Percentiles rank a stretch among this genome's conserved stretches.
These are phyloP conservation scores for Monilinia vaccinii-corymbosi DNA, from an alignment of 2,329 filamentous ascomycete species.

Conservation along the genomic window DNA sequence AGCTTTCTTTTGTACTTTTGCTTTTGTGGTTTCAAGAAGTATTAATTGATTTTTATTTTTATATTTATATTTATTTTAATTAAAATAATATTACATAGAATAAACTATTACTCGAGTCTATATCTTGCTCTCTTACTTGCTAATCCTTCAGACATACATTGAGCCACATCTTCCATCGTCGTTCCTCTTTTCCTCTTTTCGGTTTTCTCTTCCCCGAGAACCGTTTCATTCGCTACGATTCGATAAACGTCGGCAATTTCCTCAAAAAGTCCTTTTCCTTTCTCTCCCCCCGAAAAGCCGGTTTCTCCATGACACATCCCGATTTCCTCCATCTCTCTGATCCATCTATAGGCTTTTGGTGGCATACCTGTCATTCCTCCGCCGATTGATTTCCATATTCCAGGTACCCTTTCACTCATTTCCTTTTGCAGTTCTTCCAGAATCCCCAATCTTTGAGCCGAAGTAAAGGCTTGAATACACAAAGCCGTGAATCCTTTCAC, in stretches of 20 bases:
- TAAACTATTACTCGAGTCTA: too few relatives aligned
- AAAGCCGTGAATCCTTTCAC: slow-evolving; percentile 60
- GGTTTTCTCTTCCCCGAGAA: slow-evolving; percentile 49
- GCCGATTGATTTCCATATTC: slow-evolving; percentile 38
- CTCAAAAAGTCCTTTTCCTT: slow-evolving; percentile 40
- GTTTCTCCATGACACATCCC: slow-evolving; percentile 58
- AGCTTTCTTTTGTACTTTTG: background rate
- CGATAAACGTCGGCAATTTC: slow-evolving; percentile 54
- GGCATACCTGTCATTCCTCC: slow-evolving; percentile 50
- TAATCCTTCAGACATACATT: slow-evolving; percentile 39
- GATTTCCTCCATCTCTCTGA: slow-evolving; percentile 71
- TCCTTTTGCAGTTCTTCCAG: slow-evolving; percentile 48
- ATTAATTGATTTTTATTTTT: too few relatives aligned
- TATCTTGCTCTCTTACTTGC: slow-evolving; percentile 37
- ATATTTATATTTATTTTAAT: too few relatives aligned
- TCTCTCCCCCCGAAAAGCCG: slow-evolving; percentile 41
- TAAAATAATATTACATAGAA: too few relatives aligned
- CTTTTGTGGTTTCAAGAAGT: background rate
- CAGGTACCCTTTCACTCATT: slow-evolving; percentile 42
- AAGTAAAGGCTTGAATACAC: slow-evolving; percentile 61
- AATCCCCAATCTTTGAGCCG: slow-evolving; percentile 55
- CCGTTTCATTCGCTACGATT: slow-evolving; percentile 50
- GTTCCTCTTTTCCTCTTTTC: slow-evolving; percentile 46
- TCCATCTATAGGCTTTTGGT: slow-evolving; percentile 71
- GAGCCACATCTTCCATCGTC: slow-evolving; percentile 49